These are phyloP conservation scores for Glycine latifolia DNA, from an alignment of 306 rosid species.

Conservation along the genomic window DNA sequence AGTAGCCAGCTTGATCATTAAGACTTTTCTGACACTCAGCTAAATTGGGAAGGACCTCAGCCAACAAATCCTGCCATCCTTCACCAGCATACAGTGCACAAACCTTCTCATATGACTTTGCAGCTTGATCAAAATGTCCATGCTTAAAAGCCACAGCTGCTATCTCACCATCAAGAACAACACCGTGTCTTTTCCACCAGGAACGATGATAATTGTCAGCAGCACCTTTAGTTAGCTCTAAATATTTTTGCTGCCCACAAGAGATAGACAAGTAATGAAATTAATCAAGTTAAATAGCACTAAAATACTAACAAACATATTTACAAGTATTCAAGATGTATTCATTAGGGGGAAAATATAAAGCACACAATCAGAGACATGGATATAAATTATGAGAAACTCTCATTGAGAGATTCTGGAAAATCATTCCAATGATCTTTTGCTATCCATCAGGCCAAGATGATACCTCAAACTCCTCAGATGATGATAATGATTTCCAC, in stretches of 20 bases:
- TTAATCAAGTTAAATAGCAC: slow-evolving; percentile 35
- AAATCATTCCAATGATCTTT: slow-evolving; percentile 25
- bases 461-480: slow-evolving; percentile 91
- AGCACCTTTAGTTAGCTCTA: slow-evolving; percentile 95
- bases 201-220: slow-evolving; percentile 91
- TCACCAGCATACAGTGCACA: slow-evolving; percentile 94
- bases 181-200: slow-evolving; percentile 99
- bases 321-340: slow-evolving; percentile 19
- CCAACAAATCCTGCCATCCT: slow-evolving; percentile 97
- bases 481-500: slow-evolving; percentile 74
- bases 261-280: slow-evolving; percentile 33
- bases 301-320: slow-evolving; percentile 29
- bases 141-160: slow-evolving; percentile 86
- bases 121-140: slow-evolving; percentile 91
- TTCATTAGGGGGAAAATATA: slow-evolving; percentile 10
- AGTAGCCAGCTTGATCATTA: slow-evolving; percentile 96
- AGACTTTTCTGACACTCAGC: slow-evolving; percentile 96
- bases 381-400: slow-evolving; percentile 43
- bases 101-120: slow-evolving; percentile 98
- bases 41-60: slow-evolving; percentile 92
- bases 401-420: slow-evolving; percentile 31
- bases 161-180: slow-evolving; percentile 98
- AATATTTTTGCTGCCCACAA: slow-evolving; percentile 81
- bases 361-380: slow-evolving; percentile 25
- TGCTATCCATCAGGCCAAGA: slow-evolving; percentile 34